Evolutionary conservation across 1,139 yeast species (phyloP), one percentile per base, ranked within the genome.

Genomic region (Komagataea norvegica): DNA sequence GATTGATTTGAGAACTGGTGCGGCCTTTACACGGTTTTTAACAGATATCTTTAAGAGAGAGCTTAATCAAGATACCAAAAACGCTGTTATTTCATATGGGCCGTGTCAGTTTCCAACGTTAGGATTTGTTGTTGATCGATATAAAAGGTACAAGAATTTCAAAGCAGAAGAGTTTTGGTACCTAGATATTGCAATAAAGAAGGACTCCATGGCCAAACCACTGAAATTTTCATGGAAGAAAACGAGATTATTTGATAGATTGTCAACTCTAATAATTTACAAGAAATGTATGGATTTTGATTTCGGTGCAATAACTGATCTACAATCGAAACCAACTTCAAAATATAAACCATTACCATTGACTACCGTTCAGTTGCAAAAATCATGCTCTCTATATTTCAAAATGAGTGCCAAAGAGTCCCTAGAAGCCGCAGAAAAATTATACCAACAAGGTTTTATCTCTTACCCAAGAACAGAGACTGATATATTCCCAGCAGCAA

Each of bases 381-480:
- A 87, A 52, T 82, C 79, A 45, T 94, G 97, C 47, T 73, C 96
- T 0, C 65, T 73, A 30, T 74, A 66, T 49, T 77, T 89, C 54
- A 82, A 79, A 48, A 66, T 87, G 70, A 76, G 87, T 53, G 93
- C 98, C 1, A 89, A 89, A 53, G 72, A 72, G 33, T 78, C 96
- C 1, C 64, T 91, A 52, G 87, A 79, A 40, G 75, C 82, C 0
- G 97, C 99, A 0, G 98, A 93, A 60, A 74, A 73, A 46, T 68
- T 93, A 20, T 93, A 93, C 57, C 88, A 83, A 41, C 69, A 74
- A 38, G 98, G 98, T 0, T 86, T 77, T 52, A 67, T 93, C 4
- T 88, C 96, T 0, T 93, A 93, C 55, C 99, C 99, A 3, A 82
- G 99, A 66, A 93, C 99, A 0, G 99, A 93, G 58, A 93, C 99